Base-by-base conservation (phyloP, 257 asterid genomes). In the Salvia splendens region DNA sequence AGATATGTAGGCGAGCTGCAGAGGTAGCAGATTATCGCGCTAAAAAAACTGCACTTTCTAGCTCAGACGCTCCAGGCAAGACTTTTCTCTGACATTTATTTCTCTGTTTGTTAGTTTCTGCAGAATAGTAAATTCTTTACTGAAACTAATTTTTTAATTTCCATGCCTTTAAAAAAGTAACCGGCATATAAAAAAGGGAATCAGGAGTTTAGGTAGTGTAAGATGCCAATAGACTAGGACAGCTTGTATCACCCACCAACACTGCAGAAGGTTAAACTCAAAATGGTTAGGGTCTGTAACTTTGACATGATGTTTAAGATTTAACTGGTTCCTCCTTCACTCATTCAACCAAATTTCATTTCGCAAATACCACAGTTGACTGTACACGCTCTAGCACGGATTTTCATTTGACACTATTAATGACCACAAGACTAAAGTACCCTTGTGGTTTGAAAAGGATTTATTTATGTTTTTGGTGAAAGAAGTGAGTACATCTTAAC, bases 1-100 rank as follows among this genome's bases (percentile, higher is more conserved):
- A 93, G 86, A 93, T 93, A 64, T 93, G 99, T 75, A 86, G 97
- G 73, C 86, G 95, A 75, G 99, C 96, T 69, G 97, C 99, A 57
- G 99, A 93, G 76, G 80, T 90, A 69, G 95, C 95, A 59, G 99
- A 93, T 74, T 88, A 86, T 73, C 86, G 81, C 62, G 70, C 69
- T 46, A 90, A 88, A 84, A 75, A 53, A 65, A 52, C 73, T 70
- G 69, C 70, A 71, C 50, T 65, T 75, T 68, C 86, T 46, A 60
- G 52, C 69, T 64, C 86, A 72, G 84, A 76, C 70, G 78, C 81
- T 73, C 59, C 86, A 74, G 89, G 91, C 59, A 66, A 58, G 75
- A 58, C 38, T 52, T 42, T 36, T 60, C 35, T 71, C 11, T 24
- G 41, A 8, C 12, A 50, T 65, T 51, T 32, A 5, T 56, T 55